A percentile compares a stretch with the other conserved stretches of the same genome.
phyloP scores from a whole-genome alignment of 257 asterid genomes.

The Solanum neorickii region DNA sequence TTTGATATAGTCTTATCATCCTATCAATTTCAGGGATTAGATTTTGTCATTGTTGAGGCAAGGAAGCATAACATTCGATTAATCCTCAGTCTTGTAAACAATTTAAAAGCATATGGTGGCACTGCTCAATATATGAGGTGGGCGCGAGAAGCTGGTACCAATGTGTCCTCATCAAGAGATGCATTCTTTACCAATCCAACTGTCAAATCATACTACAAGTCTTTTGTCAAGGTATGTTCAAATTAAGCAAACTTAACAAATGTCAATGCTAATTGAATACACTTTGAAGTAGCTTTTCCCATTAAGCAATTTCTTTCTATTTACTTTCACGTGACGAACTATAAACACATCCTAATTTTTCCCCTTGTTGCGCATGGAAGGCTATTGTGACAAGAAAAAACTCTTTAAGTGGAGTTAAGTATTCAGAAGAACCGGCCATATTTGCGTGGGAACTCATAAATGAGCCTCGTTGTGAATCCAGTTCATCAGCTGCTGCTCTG shows the following conservation, averaged over 20 bases:
- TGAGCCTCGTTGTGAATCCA: conserved; percentile 45
- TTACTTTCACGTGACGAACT: background rate
- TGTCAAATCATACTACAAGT: conserved; percentile 24
- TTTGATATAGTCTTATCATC: background rate
- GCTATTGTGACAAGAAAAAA: conserved; percentile 35
- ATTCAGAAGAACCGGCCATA: conserved; percentile 41
- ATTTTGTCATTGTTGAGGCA: conserved; percentile 44
- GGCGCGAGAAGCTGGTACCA: conserved; percentile 40
- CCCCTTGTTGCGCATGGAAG: background rate
- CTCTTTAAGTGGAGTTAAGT: conserved; percentile 26
- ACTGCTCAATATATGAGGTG: conserved; percentile 44
- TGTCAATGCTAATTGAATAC: background rate
- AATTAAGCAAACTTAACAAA: background rate
- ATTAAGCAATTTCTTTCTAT: background rate
- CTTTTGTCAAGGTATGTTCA: conserved; percentile 34
- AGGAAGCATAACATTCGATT: conserved; percentile 35
- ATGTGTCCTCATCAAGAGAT: conserved; percentile 23
- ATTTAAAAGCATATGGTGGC: conserved; percentile 47
- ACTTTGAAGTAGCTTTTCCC: background rate
- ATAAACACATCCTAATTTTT: background rate
- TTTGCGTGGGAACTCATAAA: conserved; percentile 63
- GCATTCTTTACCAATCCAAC: conserved; percentile 32
- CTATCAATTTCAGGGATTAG: conserved; percentile 31
- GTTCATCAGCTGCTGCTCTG: conserved; percentile 31
- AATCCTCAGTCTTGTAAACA: conserved; percentile 44